Conservation (phyloP, 805 yeast species). For the Candida jianshihensis region DNA sequence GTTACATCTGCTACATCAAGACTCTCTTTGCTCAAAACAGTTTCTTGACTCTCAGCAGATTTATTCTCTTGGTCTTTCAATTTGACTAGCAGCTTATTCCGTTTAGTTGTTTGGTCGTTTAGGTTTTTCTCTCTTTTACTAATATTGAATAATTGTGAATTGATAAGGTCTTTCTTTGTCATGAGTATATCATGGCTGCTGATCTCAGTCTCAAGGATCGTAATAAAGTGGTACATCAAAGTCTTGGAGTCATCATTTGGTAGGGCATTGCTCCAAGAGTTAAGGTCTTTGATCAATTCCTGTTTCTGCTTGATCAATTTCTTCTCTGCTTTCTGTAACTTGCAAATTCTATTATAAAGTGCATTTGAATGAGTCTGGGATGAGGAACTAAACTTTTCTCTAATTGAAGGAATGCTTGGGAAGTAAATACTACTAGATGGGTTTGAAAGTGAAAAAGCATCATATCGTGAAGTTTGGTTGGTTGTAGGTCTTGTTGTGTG, state of each 20-base stretch:
- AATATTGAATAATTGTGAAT: constrained; percentile 37
- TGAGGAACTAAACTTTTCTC: constrained; percentile 17
- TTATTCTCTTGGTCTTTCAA: constrained; percentile 38
- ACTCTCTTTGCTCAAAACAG: constrained; percentile 39
- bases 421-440: constrained; percentile 7
- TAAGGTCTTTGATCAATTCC: constrained; percentile 34
- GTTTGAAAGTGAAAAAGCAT: constrained; percentile 7
- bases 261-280: constrained; percentile 34
- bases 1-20: constrained; percentile 45
- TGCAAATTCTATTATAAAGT: constrained; percentile 28
- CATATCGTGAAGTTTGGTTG: constrained; percentile 6
- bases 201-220: constrained; percentile 31
- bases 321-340: constrained; percentile 33
- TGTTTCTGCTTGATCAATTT: constrained; percentile 29
- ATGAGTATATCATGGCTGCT: constrained; percentile 29
- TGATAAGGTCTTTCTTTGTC: constrained; percentile 37
- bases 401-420: constrained; percentile 17
- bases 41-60: constrained; percentile 38
- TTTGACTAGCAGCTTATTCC: constrained; percentile 31
- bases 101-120: constrained; percentile 29
- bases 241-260: constrained; percentile 33
- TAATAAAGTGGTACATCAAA: constrained; percentile 34
- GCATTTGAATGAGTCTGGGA: constrained; percentile 21
- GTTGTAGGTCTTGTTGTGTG: constrained; percentile 14
- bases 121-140: constrained; percentile 44